Base-by-base conservation (phyloP, 805 yeast genomes). In the Wickerhamomyces bovis region DNA sequence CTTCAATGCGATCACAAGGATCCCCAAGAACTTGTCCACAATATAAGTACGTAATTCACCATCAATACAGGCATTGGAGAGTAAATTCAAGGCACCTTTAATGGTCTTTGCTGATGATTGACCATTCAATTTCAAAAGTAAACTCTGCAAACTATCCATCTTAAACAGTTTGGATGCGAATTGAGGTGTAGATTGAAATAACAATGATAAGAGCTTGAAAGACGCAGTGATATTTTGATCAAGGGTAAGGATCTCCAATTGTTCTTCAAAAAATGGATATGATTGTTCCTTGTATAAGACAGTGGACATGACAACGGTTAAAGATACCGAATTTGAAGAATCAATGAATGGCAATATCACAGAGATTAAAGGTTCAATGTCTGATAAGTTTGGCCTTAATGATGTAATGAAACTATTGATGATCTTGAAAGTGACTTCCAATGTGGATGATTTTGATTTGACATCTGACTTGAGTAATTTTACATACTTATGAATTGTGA, bases 11-110 rank as follows among this genome's bases (percentile, higher is more conserved):
- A 62, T 58, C 19, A 73, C 61, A 20, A 80, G 57, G 0, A 76
- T 54, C 5, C 62, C 56, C 33, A 71, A 49, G 58, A 75, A 81
- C 41, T 70, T 66, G 19, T 70, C 66, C 1, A 77, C 65, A 38
- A 78, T 75, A 38, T 66, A 64, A n/a, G 59, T 62, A 46, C 85
- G 70, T 28, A 80, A 69, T 1, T 63, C 57, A 36, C 79, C 81
- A 45, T 73, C 75, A 21, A 78, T 67, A 52, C 84, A 77, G 0
- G 81, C 72, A 16, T 64, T 63, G 0, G 77, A 71, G 25, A 77
- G 60, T 15, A 76, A 48, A 3, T 43, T 38, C 7, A 77, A 47
- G 0, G 75, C 53, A 13, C 48, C 52, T 23, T 52, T 54, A 1
- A 61, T 56, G 9, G 64, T 50, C 21, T 33, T 40, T 36, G 23